phyloP scores from a whole-genome alignment of 2,329 filamentous ascomycete genomes.

The Apiospora saccharicola region DNA sequence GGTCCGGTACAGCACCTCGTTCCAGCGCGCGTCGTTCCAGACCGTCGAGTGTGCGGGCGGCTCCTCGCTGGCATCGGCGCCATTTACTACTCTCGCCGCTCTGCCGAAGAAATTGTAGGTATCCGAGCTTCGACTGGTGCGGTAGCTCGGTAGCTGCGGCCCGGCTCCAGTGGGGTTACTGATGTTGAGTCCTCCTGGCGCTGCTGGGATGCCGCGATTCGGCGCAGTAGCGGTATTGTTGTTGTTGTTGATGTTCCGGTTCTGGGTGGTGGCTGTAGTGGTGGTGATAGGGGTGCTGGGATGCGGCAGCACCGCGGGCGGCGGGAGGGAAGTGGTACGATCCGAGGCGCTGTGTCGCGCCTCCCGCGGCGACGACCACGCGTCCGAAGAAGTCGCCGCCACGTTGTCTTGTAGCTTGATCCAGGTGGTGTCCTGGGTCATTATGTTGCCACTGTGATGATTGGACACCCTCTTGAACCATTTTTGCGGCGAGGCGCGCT shows the following conservation, averaged over 20 bases:
- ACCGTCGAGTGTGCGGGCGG: not conserved
- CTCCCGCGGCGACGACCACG: not conserved
- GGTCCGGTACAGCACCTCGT: slow-evolving; percentile 14
- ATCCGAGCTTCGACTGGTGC: not conserved
- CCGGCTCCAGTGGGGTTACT: not conserved
- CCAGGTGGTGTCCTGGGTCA: not conserved
- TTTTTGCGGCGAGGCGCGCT: not conserved
- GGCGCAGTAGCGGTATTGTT: not conserved
- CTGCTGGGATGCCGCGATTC: not conserved
- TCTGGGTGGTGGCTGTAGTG: not conserved
- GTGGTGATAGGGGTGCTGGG: not conserved
- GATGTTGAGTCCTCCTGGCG: not conserved
- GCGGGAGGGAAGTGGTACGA: not conserved
- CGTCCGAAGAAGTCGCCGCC: not conserved
- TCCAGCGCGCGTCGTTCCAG: slow-evolving; percentile 15
- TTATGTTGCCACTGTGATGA: not conserved
- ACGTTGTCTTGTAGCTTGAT: not conserved
- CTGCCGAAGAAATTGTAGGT: no score
- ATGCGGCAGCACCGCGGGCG: not conserved
- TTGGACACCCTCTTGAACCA: not conserved
- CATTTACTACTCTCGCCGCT: no score
- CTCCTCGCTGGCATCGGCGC: not conserved
- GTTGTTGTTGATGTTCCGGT: not conserved
- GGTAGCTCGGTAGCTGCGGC: not conserved
- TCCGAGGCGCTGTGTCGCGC: not conserved